Base-by-base conservation (phyloP, 2,329 filamentous ascomycete species). In the Nothomitra cinnamomea region DNA sequence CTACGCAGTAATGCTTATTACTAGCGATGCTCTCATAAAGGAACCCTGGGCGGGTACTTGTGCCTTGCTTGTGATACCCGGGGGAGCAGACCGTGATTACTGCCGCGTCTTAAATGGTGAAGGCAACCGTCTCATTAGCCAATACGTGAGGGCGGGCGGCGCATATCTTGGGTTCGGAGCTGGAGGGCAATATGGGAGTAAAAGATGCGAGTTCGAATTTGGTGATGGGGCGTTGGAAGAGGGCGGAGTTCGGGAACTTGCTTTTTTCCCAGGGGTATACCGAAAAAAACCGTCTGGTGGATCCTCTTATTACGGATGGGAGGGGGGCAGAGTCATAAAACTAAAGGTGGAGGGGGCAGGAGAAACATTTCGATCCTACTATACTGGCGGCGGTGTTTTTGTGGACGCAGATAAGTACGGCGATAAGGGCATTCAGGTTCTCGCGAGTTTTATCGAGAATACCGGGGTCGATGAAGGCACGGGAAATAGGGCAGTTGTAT, bases 331-430 rank as follows among this genome's bases (percentile, higher is more conserved):
- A 60, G 87, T 86, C 1, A 80, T 80, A 0, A 73, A 76, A 55
- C 60, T 96, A 47, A 75, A 72, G 53, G 79, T 92, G 12, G 71
- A 72, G 0, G 67, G 69, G 2, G 64, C 83, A 1, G 77, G 81
- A 0, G 74, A 79, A 1, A 70, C 72, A 1, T 86, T 94, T 56
- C 72, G 75, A 53, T 82, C 79, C 13, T 98, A 98, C 64, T 95
- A 90, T 66, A 98, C 98, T 60, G 92, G 92, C 0, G 92, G 92
- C 0, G 89, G 92, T 2, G 80, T 94, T 1, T 98, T 96, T 69
- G 86, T 95, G 1, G 83, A 92, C 67, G 83, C 85, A 1, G 73
- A 75, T 2, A 77, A 75, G 45, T 72, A 79, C 54, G 69, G 72
- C 53, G 74, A 76, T 28, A 69, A 74, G 57, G 84, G 83, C 1